Evolutionary conservation across 352 stramenopile species (phyloP).

Genomic region (Pelagophyceae sp.): DNA sequence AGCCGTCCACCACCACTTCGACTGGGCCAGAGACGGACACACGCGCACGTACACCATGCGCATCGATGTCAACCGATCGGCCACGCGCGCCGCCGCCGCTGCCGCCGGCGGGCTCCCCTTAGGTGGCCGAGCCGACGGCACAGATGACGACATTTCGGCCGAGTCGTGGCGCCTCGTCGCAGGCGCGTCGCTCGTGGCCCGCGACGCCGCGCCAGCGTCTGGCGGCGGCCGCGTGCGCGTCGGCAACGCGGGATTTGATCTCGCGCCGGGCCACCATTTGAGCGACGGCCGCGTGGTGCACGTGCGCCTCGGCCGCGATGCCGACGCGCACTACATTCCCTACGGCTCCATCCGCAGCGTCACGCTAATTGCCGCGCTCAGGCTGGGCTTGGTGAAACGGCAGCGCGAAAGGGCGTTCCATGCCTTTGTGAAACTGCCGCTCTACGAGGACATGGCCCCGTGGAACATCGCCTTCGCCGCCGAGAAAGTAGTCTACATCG

Average conservation of each 20-base stretch:
- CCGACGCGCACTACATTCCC: constrained; percentile 34
- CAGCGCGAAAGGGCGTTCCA: constrained; percentile 28
- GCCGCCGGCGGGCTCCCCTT: background rate
- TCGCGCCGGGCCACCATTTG: constrained; percentile 13
- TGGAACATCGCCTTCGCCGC: constrained; percentile 43
- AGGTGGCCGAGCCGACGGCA: too few relatives aligned
- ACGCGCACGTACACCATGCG: constrained; percentile 37
- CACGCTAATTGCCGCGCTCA: constrained; percentile 37
- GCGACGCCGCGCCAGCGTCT: constrained; percentile 5
- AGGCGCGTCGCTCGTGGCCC: background rate
- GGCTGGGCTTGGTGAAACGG: constrained; percentile 28
- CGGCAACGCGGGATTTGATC: constrained; percentile 10
- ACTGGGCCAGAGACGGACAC: constrained; percentile 37
- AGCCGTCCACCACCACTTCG: constrained; percentile 40
- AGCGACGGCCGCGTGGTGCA: constrained; percentile 17
- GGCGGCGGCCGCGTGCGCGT: background rate
- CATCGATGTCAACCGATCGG: background rate
- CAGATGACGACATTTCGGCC: constrained; percentile 2
- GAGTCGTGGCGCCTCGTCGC: background rate
- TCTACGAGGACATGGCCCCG: constrained; percentile 46
- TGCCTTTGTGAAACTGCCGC: constrained; percentile 34
- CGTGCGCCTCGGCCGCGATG: constrained; percentile 32
- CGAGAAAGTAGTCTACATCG: constrained; percentile 38
- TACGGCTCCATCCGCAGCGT: constrained; percentile 37
- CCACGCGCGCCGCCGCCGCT: background rate